Percentiles rank a stretch among this genome's conserved stretches.
Evolutionary conservation across 2,329 filamentous ascomycete genomes (phyloP).

Genomic region (Waltergamsia citrina): DNA sequence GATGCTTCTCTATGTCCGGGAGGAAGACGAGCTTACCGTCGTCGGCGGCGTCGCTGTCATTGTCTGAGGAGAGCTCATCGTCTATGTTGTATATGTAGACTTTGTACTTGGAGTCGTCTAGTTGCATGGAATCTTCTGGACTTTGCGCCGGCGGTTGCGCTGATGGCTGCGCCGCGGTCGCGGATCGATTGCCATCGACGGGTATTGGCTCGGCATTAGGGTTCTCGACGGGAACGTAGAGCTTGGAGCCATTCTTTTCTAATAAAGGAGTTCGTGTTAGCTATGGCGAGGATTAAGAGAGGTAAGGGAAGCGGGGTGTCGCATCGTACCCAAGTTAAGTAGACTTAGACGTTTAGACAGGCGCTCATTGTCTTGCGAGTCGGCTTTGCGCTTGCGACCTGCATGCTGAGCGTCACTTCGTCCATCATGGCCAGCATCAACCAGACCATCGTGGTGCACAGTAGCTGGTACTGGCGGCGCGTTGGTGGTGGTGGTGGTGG

Average conservation of each 20-base stretch:
- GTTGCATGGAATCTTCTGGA: constrained; percentile 62
- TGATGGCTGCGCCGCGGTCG: constrained; percentile 2
- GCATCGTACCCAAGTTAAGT: constrained; percentile 64
- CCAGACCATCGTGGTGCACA: too few relatives aligned
- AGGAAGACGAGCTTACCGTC: constrained; percentile 65
- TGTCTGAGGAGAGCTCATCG: constrained; percentile 61
- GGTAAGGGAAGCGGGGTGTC: background rate
- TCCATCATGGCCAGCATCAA: too few relatives aligned
- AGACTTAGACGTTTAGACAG: constrained; percentile 77
- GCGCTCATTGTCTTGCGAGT: constrained; percentile 55
- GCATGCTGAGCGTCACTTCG: too few relatives aligned
- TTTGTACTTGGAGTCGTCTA: constrained; percentile 80
- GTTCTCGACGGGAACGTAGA: constrained; percentile 56
- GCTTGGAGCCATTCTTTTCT: constrained; percentile 54
- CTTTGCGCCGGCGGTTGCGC: constrained; percentile 10
- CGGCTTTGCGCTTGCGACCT: constrained; percentile 49
- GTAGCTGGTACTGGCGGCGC: background rate
- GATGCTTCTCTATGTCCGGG: constrained; percentile 74
- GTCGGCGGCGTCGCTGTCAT: constrained; percentile 19
- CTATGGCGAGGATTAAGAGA: constrained; percentile 6
- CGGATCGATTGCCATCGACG: background rate
- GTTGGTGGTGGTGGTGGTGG: constrained; percentile 1
- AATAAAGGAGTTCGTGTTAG: constrained; percentile 7
- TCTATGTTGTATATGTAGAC: constrained; percentile 90
- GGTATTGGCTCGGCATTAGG: constrained; percentile 12